Evolutionary conservation across 176 grass and related monocot species (phyloP), one percentile per base, ranked within the genome.

Genomic region (Chrysopogon serrulatus): DNA sequence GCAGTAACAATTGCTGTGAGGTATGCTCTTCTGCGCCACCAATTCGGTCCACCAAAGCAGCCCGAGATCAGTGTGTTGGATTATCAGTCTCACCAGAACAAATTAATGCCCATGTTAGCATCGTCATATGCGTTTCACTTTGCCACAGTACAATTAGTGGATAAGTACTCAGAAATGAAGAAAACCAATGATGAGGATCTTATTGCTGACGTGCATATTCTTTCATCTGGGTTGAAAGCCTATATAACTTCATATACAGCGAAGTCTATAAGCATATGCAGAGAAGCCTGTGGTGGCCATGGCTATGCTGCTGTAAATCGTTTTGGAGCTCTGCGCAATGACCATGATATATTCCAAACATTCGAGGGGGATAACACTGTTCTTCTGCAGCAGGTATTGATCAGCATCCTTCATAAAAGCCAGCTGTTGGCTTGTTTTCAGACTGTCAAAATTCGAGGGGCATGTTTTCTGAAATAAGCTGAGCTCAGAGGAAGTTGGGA

Each of bases 331-430:
- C 73, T 99, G 68, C 83, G 96, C 37, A 96, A 92, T 83, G 96
- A 99, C 85, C 96, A 99, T 89, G 96, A 99, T 84, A 99, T 99
- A 90, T 99, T 99, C 82, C 96, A 99, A 78, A 99, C 96, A 24
- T 99, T 99, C 79, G 96, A 99, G 88, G 96, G 96, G 37, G 96
- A 99, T 61, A 99, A 99, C 78, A 99, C 96, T 11, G 96, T 99
- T 88, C 91, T 99, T 73, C 73, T 96, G 68, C 96, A 96, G 82
- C 96, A 99, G 91, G 96, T 99, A 94, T 32, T 69, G 57, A 32
- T 59, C 37, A 43, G 40, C 24, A 65, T 87, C 59, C 59, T 78
- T 60, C 62, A 30, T 40, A 64, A 70, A 31, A 78, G 36, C 43
- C 15, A 24, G 37, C 1, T 31, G 14, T 12, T 48, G 10, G 32